A percentile compares a stretch with the other conserved stretches of the same genome.
These are phyloP conservation scores for Pelargonium myrrhifolium DNA, from an alignment of 441 rosid species.

Conservation along the genomic window DNA sequence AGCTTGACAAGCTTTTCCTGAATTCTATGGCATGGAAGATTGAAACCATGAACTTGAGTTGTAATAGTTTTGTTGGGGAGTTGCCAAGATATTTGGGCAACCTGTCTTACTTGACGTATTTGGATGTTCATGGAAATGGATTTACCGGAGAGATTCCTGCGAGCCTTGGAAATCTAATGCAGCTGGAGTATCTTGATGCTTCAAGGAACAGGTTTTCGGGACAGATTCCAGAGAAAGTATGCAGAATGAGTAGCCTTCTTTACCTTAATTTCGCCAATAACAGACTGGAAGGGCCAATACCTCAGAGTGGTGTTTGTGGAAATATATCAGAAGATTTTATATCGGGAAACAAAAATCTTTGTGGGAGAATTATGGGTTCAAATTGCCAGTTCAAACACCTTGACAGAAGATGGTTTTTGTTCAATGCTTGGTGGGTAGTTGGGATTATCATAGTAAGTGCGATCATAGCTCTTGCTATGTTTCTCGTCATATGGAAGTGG, in stretches of 20 bases:
- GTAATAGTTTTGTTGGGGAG: constrained; percentile 41
- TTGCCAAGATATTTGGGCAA: constrained; percentile 60
- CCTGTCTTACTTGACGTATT: constrained; percentile 52
- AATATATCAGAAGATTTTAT: constrained; percentile 42
- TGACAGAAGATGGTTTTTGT: constrained; percentile 23
- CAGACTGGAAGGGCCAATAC: constrained; percentile 56
- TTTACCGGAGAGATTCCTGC: constrained; percentile 60
- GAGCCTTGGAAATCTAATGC: constrained; percentile 59
- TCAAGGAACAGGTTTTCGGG: constrained; percentile 59
- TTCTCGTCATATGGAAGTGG: constrained; percentile 38
- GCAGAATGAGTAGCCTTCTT: constrained; percentile 37
- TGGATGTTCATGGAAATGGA: constrained; percentile 63
- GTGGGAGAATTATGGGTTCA: constrained; percentile 39
- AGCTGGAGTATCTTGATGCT: constrained; percentile 58
- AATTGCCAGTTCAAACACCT: constrained; percentile 35
- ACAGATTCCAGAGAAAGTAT: constrained; percentile 52
- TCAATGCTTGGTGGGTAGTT: constrained; percentile 47
- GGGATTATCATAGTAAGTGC: constrained; percentile 41
- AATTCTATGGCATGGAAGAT: constrained; percentile 56
- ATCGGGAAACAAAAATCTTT: constrained; percentile 57
- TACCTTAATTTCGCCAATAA: constrained; percentile 53
- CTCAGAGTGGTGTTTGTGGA: constrained; percentile 57
- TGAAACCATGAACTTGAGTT: constrained; percentile 57
- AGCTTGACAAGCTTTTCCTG: constrained; percentile 34
- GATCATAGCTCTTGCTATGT: constrained; percentile 28